Conservation (phyloP, 179 eudicot species). For the Sideroxylon spinosum region DNA sequence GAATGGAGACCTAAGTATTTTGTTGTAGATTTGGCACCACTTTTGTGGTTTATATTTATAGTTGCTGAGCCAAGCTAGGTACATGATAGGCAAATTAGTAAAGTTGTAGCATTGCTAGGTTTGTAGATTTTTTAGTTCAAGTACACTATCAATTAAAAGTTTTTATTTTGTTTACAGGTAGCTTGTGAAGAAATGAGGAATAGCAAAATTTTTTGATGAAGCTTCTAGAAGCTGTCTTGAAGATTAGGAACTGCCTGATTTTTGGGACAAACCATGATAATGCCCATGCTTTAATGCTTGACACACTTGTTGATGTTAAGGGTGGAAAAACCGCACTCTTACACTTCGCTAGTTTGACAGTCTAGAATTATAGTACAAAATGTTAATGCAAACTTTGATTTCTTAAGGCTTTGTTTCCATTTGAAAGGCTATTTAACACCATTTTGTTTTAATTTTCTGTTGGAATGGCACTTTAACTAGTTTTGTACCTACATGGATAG, state of each 20-base stretch:
- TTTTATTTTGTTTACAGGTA: conserved; percentile 39
- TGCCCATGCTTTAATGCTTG: conserved; percentile 95
- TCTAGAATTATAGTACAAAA: conserved; percentile 17
- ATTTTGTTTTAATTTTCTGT: too few species aligned
- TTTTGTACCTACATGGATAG: too few species aligned
- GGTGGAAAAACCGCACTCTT: conserved; percentile 94
- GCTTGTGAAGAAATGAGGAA: conserved; percentile 90
- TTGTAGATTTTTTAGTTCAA: neutral
- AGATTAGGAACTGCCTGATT: conserved; percentile 94
- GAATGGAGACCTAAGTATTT: too few species aligned
- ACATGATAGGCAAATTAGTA: too few species aligned
- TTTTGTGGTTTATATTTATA: too few species aligned
- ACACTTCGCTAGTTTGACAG: conserved; percentile 63
- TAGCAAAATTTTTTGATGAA: conserved; percentile 86
- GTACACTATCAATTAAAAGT: neutral
- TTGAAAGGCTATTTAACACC: too few species aligned
- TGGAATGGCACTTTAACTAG: too few species aligned
- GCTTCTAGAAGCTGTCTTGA: conserved; percentile 90
- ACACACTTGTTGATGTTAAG: conserved; percentile 87
- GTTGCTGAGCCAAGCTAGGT: too few species aligned
- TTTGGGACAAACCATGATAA: conserved; percentile 89
- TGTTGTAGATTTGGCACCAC: too few species aligned
- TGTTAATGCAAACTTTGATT: too few species aligned
- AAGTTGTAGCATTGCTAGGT: neutral
- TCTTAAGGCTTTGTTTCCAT: too few species aligned